A percentile compares a stretch with the other conserved stretches of the same genome.
Conservation (phyloP, 1,284 basidiomycete species). For the Sporisorium reilianum region DNA sequence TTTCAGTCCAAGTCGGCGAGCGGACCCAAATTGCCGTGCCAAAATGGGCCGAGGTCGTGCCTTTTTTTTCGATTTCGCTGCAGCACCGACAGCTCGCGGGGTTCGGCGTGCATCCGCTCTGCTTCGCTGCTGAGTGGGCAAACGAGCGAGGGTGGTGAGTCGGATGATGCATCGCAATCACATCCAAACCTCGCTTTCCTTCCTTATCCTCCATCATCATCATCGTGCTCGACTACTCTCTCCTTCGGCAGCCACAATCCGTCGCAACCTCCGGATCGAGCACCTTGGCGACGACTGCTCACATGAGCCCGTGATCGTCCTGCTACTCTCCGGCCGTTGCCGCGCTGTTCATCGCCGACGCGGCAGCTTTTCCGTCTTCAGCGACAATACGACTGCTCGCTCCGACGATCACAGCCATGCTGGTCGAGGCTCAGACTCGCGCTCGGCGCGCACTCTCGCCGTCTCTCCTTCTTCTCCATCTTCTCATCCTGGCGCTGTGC, state of each 20-base stretch:
- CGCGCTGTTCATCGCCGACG: background rate
- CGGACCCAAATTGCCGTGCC: background rate
- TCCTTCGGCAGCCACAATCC: too few relatives aligned
- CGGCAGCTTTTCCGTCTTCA: background rate
- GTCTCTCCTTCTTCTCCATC: background rate
- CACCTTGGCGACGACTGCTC: background rate
- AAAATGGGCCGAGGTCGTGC: slow-evolving; percentile 3
- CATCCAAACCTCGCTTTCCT: background rate
- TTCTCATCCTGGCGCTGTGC: slow-evolving; percentile 8
- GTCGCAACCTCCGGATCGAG: background rate
- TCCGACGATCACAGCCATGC: slow-evolving; percentile 1
- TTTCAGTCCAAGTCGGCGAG: too few relatives aligned
- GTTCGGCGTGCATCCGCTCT: background rate
- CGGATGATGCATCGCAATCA: too few relatives aligned
- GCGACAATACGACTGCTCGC: background rate
- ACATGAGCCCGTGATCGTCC: slow-evolving; percentile 17
- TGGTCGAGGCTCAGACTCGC: background rate
- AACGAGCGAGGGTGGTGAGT: too few relatives aligned
- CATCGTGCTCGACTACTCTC: too few relatives aligned
- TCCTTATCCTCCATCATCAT: background rate
- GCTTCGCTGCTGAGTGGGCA: background rate
- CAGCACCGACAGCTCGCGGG: background rate
- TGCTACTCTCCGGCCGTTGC: slow-evolving; percentile 6
- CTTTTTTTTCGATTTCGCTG: too few relatives aligned
- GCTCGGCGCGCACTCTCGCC: slow-evolving; percentile 17